Conservation (phyloP, 179 eudicot genomes). For the Spergularia azorica region DNA sequence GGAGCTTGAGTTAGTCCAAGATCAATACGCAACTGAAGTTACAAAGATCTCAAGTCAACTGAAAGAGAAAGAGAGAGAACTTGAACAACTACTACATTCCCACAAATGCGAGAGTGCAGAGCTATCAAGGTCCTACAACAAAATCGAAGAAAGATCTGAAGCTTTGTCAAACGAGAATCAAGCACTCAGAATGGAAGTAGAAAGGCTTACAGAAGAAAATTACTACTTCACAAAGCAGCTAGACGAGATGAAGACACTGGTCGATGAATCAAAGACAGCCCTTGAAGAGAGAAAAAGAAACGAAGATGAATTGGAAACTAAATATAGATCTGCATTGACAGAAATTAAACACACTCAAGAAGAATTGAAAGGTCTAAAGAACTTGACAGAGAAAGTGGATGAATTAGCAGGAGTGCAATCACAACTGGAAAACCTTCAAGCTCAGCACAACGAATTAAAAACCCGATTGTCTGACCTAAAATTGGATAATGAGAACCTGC, state of each 20-base stretch:
- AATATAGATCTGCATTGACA: constrained; percentile 36
- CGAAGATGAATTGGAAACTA: constrained; percentile 46
- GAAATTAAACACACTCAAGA: constrained; percentile 46
- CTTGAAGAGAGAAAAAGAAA: constrained; percentile 37
- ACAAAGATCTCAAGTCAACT: constrained; percentile 44
- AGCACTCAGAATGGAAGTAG: constrained; percentile 48
- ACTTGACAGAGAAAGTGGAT: constrained; percentile 47
- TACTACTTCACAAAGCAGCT: constrained; percentile 39
- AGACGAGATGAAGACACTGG: constrained; percentile 32
- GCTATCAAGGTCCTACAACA: constrained; percentile 32
- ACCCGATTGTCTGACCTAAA: constrained; percentile 46
- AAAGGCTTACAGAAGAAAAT: constrained; percentile 56
- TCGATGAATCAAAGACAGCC: constrained; percentile 33
- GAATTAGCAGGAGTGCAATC: constrained; percentile 44
- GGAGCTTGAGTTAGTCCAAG: constrained; percentile 47
- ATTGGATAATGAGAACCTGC: constrained; percentile 58
- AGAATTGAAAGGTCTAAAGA: constrained; percentile 37
- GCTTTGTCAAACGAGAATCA: constrained; percentile 46
- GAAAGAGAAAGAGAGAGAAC: constrained; percentile 40
- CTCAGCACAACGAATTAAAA: constrained; percentile 50
- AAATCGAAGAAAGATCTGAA: constrained; percentile 34
- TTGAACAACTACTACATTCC: constrained; percentile 40
- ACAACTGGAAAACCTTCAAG: constrained; percentile 51
- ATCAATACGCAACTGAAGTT: constrained; percentile 39
- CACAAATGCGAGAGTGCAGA: constrained; percentile 38